Base-by-base conservation (phyloP, 257 asterid genomes). In the Fraxinus excelsior region DNA sequence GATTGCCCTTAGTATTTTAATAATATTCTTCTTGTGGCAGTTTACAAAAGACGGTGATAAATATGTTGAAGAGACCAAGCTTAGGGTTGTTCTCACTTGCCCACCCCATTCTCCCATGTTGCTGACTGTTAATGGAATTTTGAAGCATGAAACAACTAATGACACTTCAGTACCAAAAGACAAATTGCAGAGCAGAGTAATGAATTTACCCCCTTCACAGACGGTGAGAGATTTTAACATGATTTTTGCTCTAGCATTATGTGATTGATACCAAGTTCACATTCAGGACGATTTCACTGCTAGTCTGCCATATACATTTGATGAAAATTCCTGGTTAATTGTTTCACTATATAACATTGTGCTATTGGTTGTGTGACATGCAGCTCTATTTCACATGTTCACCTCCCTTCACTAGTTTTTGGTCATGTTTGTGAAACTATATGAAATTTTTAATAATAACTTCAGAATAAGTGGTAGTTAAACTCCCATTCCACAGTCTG, bases 31-130 rank as follows among this genome's bases (percentile, higher is more conserved):
- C 58, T 76, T 68, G 74, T 79, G 44, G 80, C 90, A 94, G 97
- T 92, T 94, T 75, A 38, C 84, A 74, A 94, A 85, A 86, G 91
- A 87, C 25, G 74, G 83, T 74, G 87, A 77, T 44, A 89, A 82
- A 74, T 85, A 87, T 79, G 82, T 94, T 16, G 96, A 94, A 79
- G 98, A 94, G 87, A 85, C 88, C 83, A 94, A 94, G 89, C 90
- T 92, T 81, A 84, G 85, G 88, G 98, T 94, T 76, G 67, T 80
- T 81, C 91, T 94, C 81, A 84, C 81, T 28, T 87, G 86, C 60
- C 86, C 90, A 49, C 75, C 93, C 23, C 82, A 65, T 76, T 88
- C 93, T 79, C 94, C 94, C 2, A 83, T 67, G 70, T 77, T 77
- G 81, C 82, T 81, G 40, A 88, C 86, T 21, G 83, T 78, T 76